Evolutionary conservation across 768 basidiomycete species (phyloP), one percentile per base, ranked within the genome.

Genomic region (Podaxis rugospora): DNA sequence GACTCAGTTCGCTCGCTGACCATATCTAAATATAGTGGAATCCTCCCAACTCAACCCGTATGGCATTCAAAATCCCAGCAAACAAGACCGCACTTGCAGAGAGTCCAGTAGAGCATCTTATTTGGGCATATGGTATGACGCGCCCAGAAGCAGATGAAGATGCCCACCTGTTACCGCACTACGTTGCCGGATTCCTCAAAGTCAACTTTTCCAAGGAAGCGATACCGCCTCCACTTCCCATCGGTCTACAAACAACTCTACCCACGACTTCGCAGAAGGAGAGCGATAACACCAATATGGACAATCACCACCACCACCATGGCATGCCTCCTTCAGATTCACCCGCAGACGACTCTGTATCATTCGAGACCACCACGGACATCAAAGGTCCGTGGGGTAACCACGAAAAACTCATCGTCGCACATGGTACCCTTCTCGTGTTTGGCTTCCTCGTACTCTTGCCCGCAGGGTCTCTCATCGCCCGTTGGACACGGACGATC

Each of bases 361-460:
- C 63, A 9, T 49, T 25, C 14, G 16, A 59, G 21, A 27, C 42
- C n/a, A 52, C 46, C 36, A 44, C n/a, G 11, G 36, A 6, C n/a
- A 13, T 10, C 11, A 11, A 36, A 7, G 40, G 32, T 35, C 44
- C 59, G 7, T 61, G 61, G 75, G 62, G 52, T 6, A 51, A 52
- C 25, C 65, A 66, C 59, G 76, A 80, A 63, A 78, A 74, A 50
- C 68, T 82, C 37, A 75, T 87, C 6, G 72, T 82, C 49, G 78
- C 80, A 5, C 86, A 89, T 65, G 86, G 78, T 13, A 68, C 80
- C 51, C 66, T 84, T 25, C 76, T 82, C 9, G 75, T 80, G 7
- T 64, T 83, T 36, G 86, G 84, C 0, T 85, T 87, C 69, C 71
- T 87, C 59, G 70, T 87, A 23, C 63, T 87, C 39, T 71, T 88